Evolutionary conservation across 176 grass and related monocot species (phyloP).

Genomic region (Themeda triandra): DNA sequence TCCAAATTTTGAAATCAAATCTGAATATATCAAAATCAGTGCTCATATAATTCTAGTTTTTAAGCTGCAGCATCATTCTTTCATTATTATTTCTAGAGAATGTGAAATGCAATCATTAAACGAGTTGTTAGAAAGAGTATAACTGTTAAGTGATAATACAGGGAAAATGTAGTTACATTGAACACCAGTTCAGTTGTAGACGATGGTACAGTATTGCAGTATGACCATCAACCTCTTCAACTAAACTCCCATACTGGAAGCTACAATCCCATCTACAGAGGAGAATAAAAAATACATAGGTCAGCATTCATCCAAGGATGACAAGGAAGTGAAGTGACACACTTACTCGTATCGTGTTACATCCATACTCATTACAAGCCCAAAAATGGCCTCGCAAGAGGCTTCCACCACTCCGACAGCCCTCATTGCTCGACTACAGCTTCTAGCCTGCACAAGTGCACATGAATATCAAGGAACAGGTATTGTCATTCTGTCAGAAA

Average conservation of each 20-base stretch:
- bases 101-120: background rate
- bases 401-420: slow-evolving; percentile 94
- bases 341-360: slow-evolving; percentile 89
- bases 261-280: slow-evolving; percentile 93
- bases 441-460: slow-evolving; percentile 82
- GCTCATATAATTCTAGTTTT: slow-evolving; percentile 4
- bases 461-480: slow-evolving; percentile 15
- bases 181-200: slow-evolving; percentile 82
- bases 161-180: slow-evolving; percentile 54
- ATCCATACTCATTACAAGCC: slow-evolving; percentile 98
- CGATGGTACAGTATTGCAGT: slow-evolving; percentile 88
- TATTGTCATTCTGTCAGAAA: slow-evolving; percentile 15
- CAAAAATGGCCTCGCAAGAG: slow-evolving; percentile 90
- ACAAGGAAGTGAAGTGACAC: slow-evolving; percentile 10
- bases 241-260: slow-evolving; percentile 93
- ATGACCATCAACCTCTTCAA: slow-evolving; percentile 98
- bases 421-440: slow-evolving; percentile 87
- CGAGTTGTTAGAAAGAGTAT: background rate
- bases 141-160: background rate
- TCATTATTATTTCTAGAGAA: background rate
- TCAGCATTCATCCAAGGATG: slow-evolving; percentile 14
- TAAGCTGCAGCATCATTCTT: background rate
- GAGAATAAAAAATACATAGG: slow-evolving; percentile 25
- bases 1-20: slow-evolving; percentile 10
- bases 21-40: slow-evolving; percentile 21